A percentile compares a stretch with the other conserved stretches of the same genome.
phyloP scores from a whole-genome alignment of 495 filamentous ascomycete species.

The Penicillium salamii region DNA sequence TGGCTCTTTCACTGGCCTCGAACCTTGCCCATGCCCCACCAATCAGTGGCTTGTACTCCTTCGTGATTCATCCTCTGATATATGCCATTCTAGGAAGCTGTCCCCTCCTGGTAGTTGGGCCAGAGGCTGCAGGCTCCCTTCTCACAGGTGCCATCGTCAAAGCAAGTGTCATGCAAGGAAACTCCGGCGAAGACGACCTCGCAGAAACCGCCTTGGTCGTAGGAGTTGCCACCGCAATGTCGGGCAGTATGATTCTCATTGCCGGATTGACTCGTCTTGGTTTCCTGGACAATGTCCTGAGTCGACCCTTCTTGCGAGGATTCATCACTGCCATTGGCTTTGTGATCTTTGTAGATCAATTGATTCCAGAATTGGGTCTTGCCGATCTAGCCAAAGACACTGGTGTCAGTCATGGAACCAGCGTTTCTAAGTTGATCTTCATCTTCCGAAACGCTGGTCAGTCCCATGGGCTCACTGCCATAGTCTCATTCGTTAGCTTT shows the following conservation, averaged over 20 bases:
- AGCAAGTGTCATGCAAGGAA: slow-evolving; percentile 64
- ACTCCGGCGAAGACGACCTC: slow-evolving; percentile 67
- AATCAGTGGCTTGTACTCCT: slow-evolving; percentile 93
- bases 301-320: slow-evolving; percentile 84
- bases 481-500: slow-evolving; percentile 77
- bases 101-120: slow-evolving; percentile 90
- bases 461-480: slow-evolving; percentile 69
- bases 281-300: slow-evolving; percentile 92
- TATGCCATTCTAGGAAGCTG: slow-evolving; percentile 91
- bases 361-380: slow-evolving; percentile 86
- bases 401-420: slow-evolving; percentile 74
- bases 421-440: slow-evolving; percentile 79
- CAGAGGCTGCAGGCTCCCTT: slow-evolving; percentile 90
- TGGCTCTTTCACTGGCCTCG: slow-evolving; percentile 89
- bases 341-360: slow-evolving; percentile 92
- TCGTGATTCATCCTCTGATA: slow-evolving; percentile 84
- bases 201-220: slow-evolving; percentile 74
- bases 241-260: slow-evolving; percentile 79
- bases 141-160: slow-evolving; percentile 85
- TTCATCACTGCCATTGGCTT: slow-evolving; percentile 97
- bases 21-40: slow-evolving; percentile 93
- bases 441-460: slow-evolving; percentile 61
- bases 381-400: slow-evolving; percentile 53
- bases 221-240: slow-evolving; percentile 83
- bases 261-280: slow-evolving; percentile 84